Base-by-base conservation (phyloP, 345 rosid species). In the Eucalyptus paniculata region DNA sequence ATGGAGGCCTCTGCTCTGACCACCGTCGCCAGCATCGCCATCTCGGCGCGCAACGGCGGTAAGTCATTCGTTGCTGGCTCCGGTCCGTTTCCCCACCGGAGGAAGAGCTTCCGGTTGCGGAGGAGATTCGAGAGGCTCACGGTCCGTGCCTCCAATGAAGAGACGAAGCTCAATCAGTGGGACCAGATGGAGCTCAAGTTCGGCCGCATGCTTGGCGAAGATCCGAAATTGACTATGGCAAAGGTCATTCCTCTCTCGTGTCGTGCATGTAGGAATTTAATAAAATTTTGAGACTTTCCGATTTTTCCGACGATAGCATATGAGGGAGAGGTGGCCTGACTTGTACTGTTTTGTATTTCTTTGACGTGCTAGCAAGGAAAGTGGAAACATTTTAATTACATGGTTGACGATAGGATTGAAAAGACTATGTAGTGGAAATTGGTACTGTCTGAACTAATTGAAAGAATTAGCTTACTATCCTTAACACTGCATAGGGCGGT, bases 181-280 rank as follows among this genome's bases (percentile, higher is more conserved):
- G 99, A 97, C 92, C 95, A 91, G 92, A 97, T 97, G 99, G 99
- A 97, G 96, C 95, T 97, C 92, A 94, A 97, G 89, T 95, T 96
- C 62, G 99, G 99, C 58, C 95, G 94, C 45, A 89, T 95, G 92
- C 93, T 97, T 12, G 98, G 98, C 0, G 99, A 97, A 93, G 99
- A 97, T 93, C 99, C 99, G 56, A 95, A 96, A 92, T 93, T 97
- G 91, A 97, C 99, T 83, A 92, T 96, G 90, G 98, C 99, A 81
- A 98, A 98, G 99, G 99, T 96, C 42, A 62, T 83, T 40, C 28
- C 50, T 88, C 62, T 87, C 58, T 58, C 51, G 60, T 51, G 14
- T 89, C 44, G 50, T 51, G 26, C 87, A 8, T n/a, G n/a, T 49
- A 85, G 47, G 86, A 37, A 53, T 53, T 19, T 26, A 47, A 23